Evolutionary conservation across 2,329 filamentous ascomycete genomes (phyloP), one percentile per base, ranked within the genome.

Genomic region (Colletotrichum siamense): DNA sequence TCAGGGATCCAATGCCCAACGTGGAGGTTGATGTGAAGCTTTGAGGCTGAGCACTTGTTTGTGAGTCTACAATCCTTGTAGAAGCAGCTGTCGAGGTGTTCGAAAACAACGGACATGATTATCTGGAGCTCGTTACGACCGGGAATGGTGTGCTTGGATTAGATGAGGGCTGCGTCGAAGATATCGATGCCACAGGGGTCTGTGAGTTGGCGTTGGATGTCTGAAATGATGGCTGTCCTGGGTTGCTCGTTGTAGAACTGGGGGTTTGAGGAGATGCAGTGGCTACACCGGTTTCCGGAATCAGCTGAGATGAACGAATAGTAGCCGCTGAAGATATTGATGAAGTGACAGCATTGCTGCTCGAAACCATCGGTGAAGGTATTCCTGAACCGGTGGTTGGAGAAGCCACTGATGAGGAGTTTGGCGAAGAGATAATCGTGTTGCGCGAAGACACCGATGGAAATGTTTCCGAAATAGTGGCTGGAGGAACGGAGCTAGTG

Each of bases 31-130:
- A 2, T 6, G 18, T 49, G 39, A 49, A n/a, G 9, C 18, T 49
- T 49, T 49, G 39, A 49, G 5, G 5, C 3, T 49, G 39, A n/a
- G 3, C 39, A n/a, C 1, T 49, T 49, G 18, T 49, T 12, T 12
- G 9, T 49, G 39, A 49, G 9, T 12, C 3, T 7, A 4, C 18
- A 6, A 3, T 10, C 12, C 3, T n/a, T n/a, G 18, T n/a, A n/a
- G 9, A 49, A n/a, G 39, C 39, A 49, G 2, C 9, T 5, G 0
- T 12, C 9, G 39, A 49, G 18, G 39, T 12, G 44, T 52, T 52
- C 1, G n/a, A 2, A 3, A 52, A 52, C 16, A 52, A 5, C 0
- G 44, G 18, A 5, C 6, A 3, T 22, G n/a, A 22, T 22, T 4
- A 8, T 22, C 44, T 49, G 9, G 39, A 44, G 39, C 9, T 44